Percentiles rank a stretch among this genome's conserved stretches.
phyloP scores from a whole-genome alignment of 768 basidiomycete genomes.

The Lactarius pseudohatsudake region DNA sequence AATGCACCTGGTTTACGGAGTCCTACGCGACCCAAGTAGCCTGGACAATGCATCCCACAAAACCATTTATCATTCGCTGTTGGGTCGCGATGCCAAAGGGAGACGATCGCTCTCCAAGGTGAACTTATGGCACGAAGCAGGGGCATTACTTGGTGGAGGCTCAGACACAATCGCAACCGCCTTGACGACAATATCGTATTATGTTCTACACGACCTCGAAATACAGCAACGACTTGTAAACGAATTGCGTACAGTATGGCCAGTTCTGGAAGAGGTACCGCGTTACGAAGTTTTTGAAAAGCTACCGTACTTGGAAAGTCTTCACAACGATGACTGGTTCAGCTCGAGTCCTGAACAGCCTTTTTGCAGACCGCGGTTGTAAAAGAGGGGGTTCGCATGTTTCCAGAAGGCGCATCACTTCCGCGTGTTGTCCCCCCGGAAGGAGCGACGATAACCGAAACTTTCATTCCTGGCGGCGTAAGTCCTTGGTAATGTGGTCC shows the following conservation, averaged over 20 bases:
- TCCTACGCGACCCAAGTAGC: background rate
- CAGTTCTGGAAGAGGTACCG: slow-evolving; percentile 5
- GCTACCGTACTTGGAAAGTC: slow-evolving; percentile 3
- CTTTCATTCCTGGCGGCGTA: slow-evolving; percentile 1
- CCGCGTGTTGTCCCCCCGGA: slow-evolving; percentile 24
- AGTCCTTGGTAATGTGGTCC: too few species aligned
- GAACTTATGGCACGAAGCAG: background rate
- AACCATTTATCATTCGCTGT: slow-evolving; percentile 3
- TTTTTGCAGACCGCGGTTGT: slow-evolving; percentile 2
- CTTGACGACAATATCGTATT: background rate
- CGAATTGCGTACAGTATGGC: slow-evolving; percentile 4
- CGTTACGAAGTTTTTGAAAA: slow-evolving; percentile 1
- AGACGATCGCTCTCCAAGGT: background rate
- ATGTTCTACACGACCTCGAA: background rate
- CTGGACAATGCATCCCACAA: background rate
- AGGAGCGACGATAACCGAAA: slow-evolving; percentile 23
- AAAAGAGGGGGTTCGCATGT: slow-evolving; percentile 6
- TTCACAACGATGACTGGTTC: too few species aligned
- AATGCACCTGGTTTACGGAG: background rate
- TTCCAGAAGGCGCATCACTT: background rate
- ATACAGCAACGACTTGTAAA: background rate
- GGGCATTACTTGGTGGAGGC: background rate
- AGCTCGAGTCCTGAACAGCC: background rate
- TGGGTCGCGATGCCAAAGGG: background rate
- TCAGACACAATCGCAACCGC: background rate